Conservation (phyloP, 2,329 filamentous ascomycete species). For the Colletotrichum eremochloae region DNA sequence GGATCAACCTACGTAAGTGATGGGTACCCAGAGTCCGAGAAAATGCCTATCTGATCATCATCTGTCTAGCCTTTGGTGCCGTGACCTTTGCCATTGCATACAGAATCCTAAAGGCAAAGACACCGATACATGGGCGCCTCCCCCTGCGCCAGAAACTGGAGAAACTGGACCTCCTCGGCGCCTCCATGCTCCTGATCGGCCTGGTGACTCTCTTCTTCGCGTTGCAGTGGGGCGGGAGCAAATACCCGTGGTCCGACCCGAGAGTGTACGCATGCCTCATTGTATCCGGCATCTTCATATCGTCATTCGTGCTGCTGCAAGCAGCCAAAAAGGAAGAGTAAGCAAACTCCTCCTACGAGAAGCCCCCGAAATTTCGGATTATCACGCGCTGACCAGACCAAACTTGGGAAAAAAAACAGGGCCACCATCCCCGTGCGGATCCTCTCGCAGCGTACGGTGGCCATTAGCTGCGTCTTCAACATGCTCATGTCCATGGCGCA, state of each 20-base stretch:
- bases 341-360: not conserved
- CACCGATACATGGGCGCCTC: not conserved
- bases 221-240: constrained; percentile 11
- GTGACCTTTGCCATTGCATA: not conserved
- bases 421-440: not conserved
- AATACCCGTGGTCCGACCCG: not conserved
- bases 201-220: constrained; percentile 1
- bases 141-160: not conserved
- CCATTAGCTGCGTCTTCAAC: constrained; percentile 10
- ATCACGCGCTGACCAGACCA: not conserved
- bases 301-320: not conserved
- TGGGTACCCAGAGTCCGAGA: not conserved
- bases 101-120: constrained; percentile 1
- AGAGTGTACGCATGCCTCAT: not conserved
- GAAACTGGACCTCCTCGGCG: not conserved
- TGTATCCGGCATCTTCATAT: not conserved
- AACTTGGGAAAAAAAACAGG: not conserved
- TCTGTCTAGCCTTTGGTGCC: not conserved
- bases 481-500: constrained; percentile 1
- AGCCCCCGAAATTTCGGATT: too few relatives aligned
- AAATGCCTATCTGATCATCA: not conserved
- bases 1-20: constrained; percentile 15
- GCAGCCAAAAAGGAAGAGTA: constrained; percentile 5
- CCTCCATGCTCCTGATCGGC: not conserved
- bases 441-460: constrained; percentile 6